Evolutionary conservation across 2,329 filamentous ascomycete genomes (phyloP).

Genomic region (Curvularia sp.): DNA sequence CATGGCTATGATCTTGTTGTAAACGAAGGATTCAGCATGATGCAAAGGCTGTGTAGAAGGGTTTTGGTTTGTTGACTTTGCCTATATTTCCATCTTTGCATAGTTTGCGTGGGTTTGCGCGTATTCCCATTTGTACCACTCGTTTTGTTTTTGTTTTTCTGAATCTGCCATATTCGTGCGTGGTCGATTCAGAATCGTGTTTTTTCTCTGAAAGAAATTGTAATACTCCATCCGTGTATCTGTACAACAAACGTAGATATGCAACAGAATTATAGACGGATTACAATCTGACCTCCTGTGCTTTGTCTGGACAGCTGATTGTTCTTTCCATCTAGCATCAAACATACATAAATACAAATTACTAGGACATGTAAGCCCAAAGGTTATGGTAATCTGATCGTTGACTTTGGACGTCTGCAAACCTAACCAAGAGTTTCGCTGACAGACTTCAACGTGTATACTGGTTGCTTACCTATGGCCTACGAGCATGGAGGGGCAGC

Average conservation of each 20-base stretch:
- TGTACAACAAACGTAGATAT: not conserved
- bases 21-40: conserved; percentile 26
- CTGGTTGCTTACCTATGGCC: not conserved
- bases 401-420: not conserved
- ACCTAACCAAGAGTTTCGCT: not conserved
- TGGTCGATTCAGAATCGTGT: conserved; percentile 7
- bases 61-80: conserved; percentile 6
- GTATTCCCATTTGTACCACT: conserved; percentile 16
- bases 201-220: conserved; percentile 8
- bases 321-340: not conserved
- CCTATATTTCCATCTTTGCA: conserved; percentile 10
- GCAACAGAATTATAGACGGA: not conserved
- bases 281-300: not conserved
- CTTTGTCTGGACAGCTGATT: not conserved
- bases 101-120: conserved; percentile 22
- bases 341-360: not conserved
- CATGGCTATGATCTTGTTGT: conserved; percentile 64
- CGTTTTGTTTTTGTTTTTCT: conserved; percentile 8
- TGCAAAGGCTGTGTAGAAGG: not conserved
- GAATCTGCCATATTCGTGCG: not conserved
- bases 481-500: conserved; percentile 7
- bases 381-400: not conserved
- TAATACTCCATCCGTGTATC: not conserved
- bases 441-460: not conserved
- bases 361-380: not conserved